phyloP scores from a whole-genome alignment of 306 rosid species.

The Gillenia trifoliata region DNA sequence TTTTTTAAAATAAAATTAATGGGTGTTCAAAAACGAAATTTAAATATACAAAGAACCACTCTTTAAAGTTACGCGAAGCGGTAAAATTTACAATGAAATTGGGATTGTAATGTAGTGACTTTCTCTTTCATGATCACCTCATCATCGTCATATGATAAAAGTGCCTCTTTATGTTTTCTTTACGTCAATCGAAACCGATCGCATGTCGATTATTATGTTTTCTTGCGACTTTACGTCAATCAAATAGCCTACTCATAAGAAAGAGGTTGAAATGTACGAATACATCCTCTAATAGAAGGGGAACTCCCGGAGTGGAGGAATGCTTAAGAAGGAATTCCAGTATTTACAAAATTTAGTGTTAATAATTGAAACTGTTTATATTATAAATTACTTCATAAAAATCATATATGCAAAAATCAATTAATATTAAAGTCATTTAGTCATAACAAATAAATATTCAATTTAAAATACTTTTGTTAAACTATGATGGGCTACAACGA shows the following conservation, averaged over 20 bases:
- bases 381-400: too few relatives aligned
- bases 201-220: neutral
- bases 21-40: neutral
- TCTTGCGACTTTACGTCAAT: neutral
- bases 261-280: too few relatives aligned
- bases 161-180: neutral
- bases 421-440: too few relatives aligned
- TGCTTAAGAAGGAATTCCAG: neutral
- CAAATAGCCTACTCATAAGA: neutral
- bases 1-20: too few relatives aligned
- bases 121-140: neutral
- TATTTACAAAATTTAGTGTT: too few relatives aligned
- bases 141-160: neutral
- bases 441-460: too few relatives aligned
- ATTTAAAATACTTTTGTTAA: too few relatives aligned
- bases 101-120: neutral
- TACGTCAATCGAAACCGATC: neutral
- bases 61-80: neutral
- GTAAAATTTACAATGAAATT: neutral
- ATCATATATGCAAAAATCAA: too few relatives aligned
- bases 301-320: neutral
- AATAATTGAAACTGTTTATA: too few relatives aligned
- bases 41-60: too few relatives aligned
- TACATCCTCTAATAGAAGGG: neutral
- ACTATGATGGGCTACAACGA: too few relatives aligned